Evolutionary conservation across 257 asterid genomes (phyloP).

Genomic region (Leonotis leonurus): DNA sequence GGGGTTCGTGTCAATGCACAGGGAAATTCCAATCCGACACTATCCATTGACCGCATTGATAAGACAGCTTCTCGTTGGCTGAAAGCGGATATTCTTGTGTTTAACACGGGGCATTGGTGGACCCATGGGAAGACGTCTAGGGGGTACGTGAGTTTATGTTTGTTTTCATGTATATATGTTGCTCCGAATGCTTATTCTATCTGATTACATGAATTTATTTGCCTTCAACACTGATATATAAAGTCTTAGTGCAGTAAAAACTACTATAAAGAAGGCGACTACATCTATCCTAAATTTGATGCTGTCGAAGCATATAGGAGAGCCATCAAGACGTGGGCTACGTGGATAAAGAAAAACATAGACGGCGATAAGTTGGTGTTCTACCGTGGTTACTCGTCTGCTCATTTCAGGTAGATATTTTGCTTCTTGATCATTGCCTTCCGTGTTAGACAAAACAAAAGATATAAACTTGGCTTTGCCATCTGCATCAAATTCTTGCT

Average conservation of each 20-base stretch:
- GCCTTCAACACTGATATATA: constrained; percentile 13
- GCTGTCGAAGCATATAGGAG: constrained; percentile 82
- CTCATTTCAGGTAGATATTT: constrained; percentile 75
- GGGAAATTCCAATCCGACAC: constrained; percentile 82
- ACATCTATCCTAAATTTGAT: constrained; percentile 64
- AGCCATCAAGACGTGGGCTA: constrained; percentile 89
- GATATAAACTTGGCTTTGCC: no score
- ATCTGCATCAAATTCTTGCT: background rate
- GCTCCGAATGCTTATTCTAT: background rate
- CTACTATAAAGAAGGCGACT: constrained; percentile 75
- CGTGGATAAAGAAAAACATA: constrained; percentile 55
- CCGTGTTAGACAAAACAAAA: no score
- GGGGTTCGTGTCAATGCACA: constrained; percentile 70
- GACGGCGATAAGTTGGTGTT: constrained; percentile 45
- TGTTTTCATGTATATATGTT: background rate
- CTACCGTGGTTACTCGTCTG: constrained; percentile 95
- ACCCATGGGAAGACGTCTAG: constrained; percentile 94
- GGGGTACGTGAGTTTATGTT: constrained; percentile 59
- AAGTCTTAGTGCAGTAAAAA: constrained; percentile 52
- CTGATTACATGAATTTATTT: background rate
- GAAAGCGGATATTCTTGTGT: constrained; percentile 87
- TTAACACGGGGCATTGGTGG: constrained; percentile 99
- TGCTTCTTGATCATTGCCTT: background rate
- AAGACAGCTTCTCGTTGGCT: constrained; percentile 77
- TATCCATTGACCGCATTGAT: constrained; percentile 81